Evolutionary conservation across 805 yeast genomes (phyloP).

Genomic region (Torulaspora quercuum): DNA sequence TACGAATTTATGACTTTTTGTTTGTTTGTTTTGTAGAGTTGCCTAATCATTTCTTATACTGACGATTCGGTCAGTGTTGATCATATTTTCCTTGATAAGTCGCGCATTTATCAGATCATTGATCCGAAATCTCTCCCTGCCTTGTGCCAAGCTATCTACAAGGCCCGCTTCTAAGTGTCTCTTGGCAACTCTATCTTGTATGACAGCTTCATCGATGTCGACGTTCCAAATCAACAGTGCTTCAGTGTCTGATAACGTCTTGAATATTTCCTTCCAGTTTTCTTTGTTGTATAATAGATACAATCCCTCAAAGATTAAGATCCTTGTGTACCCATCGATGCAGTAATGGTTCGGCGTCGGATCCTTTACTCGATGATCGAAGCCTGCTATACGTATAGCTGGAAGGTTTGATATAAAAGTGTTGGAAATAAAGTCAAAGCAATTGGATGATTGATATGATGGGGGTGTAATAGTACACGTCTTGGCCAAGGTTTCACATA

Average conservation of each 20-base stretch:
- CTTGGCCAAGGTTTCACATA: conserved; percentile 23
- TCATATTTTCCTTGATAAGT: conserved; percentile 23
- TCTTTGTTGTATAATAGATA: conserved; percentile 59
- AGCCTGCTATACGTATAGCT: conserved; percentile 57
- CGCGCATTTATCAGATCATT: conserved; percentile 68
- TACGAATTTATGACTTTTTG: not conserved
- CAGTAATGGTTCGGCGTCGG: conserved; percentile 56
- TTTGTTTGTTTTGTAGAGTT: conserved; percentile 4
- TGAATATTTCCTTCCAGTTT: conserved; percentile 47
- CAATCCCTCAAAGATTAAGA: conserved; percentile 72
- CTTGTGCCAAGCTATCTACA: conserved; percentile 46
- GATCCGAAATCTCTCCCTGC: conserved; percentile 46
- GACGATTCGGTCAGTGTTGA: conserved; percentile 17
- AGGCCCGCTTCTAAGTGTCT: conserved; percentile 65
- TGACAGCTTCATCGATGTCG: conserved; percentile 42
- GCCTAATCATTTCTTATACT: conserved; percentile 24
- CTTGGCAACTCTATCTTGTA: conserved; percentile 56
- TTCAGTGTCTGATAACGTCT: conserved; percentile 19
- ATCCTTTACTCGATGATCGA: conserved; percentile 71
- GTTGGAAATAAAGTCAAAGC: conserved; percentile 20
- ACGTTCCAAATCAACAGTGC: conserved; percentile 51
- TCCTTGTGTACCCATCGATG: conserved; percentile 45
- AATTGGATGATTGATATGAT: conserved; percentile 11
- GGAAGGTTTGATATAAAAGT: conserved; percentile 31
- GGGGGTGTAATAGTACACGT: conserved; percentile 22